phyloP scores from a whole-genome alignment of 108 stramenopile species.

The Hondaea fermentalgiana region DNA sequence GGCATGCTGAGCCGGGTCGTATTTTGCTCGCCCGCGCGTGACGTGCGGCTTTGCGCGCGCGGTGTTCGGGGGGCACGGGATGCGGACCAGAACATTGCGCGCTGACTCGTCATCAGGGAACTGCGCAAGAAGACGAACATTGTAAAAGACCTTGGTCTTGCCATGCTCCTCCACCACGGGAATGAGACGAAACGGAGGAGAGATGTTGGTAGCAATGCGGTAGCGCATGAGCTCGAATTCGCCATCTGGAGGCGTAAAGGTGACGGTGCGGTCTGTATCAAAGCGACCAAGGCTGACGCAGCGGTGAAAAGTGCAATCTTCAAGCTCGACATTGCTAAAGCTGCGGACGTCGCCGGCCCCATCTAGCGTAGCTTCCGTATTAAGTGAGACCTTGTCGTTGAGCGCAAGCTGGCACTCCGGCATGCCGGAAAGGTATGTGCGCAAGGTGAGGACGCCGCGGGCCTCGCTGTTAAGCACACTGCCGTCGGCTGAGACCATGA shows the following conservation, averaged over 20 bases:
- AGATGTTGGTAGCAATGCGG: slow-evolving; percentile 88
- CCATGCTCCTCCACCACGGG: slow-evolving; percentile 93
- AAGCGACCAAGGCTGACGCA: slow-evolving; percentile 94
- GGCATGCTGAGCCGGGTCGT: slow-evolving; percentile 91
- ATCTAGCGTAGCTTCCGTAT: slow-evolving; percentile 61
- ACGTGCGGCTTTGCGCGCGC: slow-evolving; percentile 84
- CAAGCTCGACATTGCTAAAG: slow-evolving; percentile 71
- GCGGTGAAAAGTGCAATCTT: slow-evolving; percentile 97
- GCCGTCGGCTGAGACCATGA: slow-evolving; percentile 82
- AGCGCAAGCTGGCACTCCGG: slow-evolving; percentile 94
- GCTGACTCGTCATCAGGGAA: slow-evolving; percentile 85
- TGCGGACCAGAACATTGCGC: slow-evolving; percentile 84
- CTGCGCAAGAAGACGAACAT: slow-evolving; percentile 82
- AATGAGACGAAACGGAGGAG: slow-evolving; percentile 83
- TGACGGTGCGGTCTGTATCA: slow-evolving; percentile 98
- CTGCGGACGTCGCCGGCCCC: background rate
- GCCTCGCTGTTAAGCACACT: slow-evolving; percentile 81
- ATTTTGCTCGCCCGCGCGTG: slow-evolving; percentile 84
- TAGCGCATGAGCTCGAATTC: slow-evolving; percentile 99
- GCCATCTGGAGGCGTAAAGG: slow-evolving; percentile 98
- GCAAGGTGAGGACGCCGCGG: slow-evolving; percentile 90
- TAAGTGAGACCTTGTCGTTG: slow-evolving; percentile 97
- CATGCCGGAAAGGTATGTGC: slow-evolving; percentile 94
- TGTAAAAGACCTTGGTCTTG: slow-evolving; percentile 78
- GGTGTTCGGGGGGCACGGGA: slow-evolving; percentile 93